Conservation (phyloP, 2,329 filamentous ascomycete genomes). For the Tolypocladium ovalisporum region DNA sequence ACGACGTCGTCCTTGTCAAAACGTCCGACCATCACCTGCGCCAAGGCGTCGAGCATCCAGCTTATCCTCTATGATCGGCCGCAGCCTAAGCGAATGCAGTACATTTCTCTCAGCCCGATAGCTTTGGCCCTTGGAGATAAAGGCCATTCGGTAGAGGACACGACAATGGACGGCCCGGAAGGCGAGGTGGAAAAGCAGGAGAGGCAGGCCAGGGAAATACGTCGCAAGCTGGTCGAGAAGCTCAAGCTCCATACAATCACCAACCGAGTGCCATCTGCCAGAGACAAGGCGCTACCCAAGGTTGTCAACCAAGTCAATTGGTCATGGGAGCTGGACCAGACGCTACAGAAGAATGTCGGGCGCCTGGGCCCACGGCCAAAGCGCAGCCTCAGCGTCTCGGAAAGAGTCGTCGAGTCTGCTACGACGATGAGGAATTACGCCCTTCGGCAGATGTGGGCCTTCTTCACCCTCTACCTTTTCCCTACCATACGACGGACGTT, state of each 20-base stretch:
- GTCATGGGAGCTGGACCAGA: slow-evolving; percentile 75
- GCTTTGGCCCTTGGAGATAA: slow-evolving; percentile 76
- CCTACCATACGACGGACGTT: slow-evolving; percentile 65
- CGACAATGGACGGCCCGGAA: slow-evolving; percentile 43
- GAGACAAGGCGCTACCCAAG: slow-evolving; percentile 68
- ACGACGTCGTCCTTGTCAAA: slow-evolving; percentile 37
- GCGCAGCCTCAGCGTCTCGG: slow-evolving; percentile 81
- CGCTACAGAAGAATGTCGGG: slow-evolving; percentile 84
- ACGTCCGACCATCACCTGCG: slow-evolving; percentile 65
- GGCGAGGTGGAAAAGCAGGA: slow-evolving; percentile 61
- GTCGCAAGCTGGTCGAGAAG: slow-evolving; percentile 67
- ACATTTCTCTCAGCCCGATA: slow-evolving; percentile 84
- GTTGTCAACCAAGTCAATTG: slow-evolving; percentile 95
- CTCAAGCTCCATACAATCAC: slow-evolving; percentile 79
- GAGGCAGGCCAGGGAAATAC: slow-evolving; percentile 44
- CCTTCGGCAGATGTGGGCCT: slow-evolving; percentile 55
- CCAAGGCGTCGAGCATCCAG: slow-evolving; percentile 64
- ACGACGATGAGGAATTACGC: slow-evolving; percentile 73
- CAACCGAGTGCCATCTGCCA: slow-evolving; percentile 63
- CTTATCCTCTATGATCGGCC: slow-evolving; percentile 84
- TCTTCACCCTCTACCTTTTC: slow-evolving; percentile 65
- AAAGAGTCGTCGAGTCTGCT: slow-evolving; percentile 88
- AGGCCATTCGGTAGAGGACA: slow-evolving; percentile 26
- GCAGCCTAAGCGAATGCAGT: slow-evolving; percentile 83
- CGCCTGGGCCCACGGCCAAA: slow-evolving; percentile 72